Evolutionary conservation across 495 filamentous ascomycete species (phyloP).

Genomic region (Penicillium chermesinum): DNA sequence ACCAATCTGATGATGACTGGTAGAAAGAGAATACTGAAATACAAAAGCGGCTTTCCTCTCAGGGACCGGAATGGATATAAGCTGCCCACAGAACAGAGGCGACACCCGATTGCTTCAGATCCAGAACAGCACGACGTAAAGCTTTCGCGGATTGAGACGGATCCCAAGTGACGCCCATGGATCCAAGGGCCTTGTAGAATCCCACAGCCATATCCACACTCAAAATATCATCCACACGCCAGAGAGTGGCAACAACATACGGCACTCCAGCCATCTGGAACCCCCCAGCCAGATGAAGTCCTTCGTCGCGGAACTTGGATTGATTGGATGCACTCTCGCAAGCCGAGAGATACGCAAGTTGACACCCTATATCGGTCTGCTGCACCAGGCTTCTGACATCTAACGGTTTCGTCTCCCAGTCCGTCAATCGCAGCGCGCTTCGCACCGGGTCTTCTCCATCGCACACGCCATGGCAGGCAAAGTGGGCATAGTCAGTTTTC

Average conservation of each 20-base stretch:
- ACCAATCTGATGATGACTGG: background rate
- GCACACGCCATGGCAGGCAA: slow-evolving; percentile 23
- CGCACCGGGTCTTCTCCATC: slow-evolving; percentile 14
- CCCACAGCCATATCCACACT: background rate
- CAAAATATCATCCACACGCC: background rate
- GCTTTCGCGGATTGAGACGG: background rate
- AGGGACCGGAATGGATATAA: slow-evolving; percentile 3
- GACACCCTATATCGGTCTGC: background rate
- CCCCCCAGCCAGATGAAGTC: background rate
- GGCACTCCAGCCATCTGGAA: slow-evolving; percentile 1
- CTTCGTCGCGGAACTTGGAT: background rate
- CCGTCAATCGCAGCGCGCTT: slow-evolving; percentile 18
- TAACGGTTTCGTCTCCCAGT: background rate
- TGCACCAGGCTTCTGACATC: background rate
- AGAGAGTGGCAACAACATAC: background rate
- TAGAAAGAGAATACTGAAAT: background rate
- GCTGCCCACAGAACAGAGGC: slow-evolving; percentile 2
- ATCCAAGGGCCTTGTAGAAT: background rate
- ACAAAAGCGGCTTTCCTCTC: no score
- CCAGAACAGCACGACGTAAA: background rate
- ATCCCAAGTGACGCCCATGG: background rate
- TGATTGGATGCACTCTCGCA: background rate
- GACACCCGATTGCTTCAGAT: background rate
- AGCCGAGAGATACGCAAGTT: background rate
- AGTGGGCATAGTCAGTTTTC: slow-evolving; percentile 11